Evolutionary conservation across 2,329 filamentous ascomycete species (phyloP), one percentile per base, ranked within the genome.

Genomic region (Diaporthe humulicola): DNA sequence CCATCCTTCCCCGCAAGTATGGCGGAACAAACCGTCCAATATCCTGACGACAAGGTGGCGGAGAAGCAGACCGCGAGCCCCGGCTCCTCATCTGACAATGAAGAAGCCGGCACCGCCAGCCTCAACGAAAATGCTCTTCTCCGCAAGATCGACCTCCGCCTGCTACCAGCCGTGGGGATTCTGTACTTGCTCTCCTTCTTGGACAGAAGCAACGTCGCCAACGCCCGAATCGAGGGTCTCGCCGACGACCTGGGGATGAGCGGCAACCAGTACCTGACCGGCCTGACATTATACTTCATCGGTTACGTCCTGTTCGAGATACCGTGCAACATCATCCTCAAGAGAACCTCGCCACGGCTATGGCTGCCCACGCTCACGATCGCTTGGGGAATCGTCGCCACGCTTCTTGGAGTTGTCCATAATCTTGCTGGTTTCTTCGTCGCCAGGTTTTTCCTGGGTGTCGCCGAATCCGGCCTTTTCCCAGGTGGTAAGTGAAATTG

Each of bases 211-310:
- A 91, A 91, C 82, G 89, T 91, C 28, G 89, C 88, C 33, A 91
- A 91, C 76, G 90, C 89, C 0, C 85, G 86, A 66, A 86, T 91
- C 25, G 89, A 91, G 76, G 89, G 89, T 38, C 84, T 91, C 61
- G 81, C 88, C 0, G 81, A 79, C 5, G 89, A 91, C 77, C 76
- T 91, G 4, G 71, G 87, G 60, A 90, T 90, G 83, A 87, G 88
- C 36, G 90, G 89, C 0, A 89, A 92, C 60, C 87, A 93, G 77
- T 94, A 94, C 74, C 84, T 93, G 1, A 92, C 89, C 0, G 90
- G 91, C 1, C 79, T 94, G 54, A 93, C 92, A 0, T 81, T 94
- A 0, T 94, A 93, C 81, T 94, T 94, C 79, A 83, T 91, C 54
- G 88, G 88, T 57, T 91, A 91, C 74, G 88, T 90, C 1, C 78